Evolutionary conservation across 148 eudicot species (phyloP).

Genomic region (Arbutus unedo): DNA sequence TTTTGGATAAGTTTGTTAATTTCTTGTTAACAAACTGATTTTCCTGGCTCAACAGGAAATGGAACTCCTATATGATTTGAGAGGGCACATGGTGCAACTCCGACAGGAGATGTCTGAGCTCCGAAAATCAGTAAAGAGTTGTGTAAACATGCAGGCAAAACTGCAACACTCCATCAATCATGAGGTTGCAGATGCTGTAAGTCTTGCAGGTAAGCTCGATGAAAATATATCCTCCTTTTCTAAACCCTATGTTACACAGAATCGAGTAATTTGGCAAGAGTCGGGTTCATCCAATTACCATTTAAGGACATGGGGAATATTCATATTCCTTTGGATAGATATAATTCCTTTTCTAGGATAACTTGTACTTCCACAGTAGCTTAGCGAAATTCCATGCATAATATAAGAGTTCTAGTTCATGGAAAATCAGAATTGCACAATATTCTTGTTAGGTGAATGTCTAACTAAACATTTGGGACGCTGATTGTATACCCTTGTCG

Average conservation of each 20-base stretch:
- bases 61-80: conserved; percentile 65
- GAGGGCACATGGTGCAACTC: conserved; percentile 62
- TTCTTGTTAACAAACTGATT: background rate
- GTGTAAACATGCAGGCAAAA: conserved; percentile 59
- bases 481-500: background rate
- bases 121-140: conserved; percentile 50
- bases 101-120: conserved; percentile 64
- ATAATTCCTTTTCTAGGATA: background rate
- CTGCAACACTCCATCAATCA: conserved; percentile 36
- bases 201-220: conserved; percentile 33
- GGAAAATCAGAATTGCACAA: background rate
- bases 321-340: background rate
- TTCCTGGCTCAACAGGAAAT: conserved; percentile 46
- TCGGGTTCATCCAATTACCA: background rate
- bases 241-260: background rate
- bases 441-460: background rate
- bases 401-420: background rate
- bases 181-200: conserved; percentile 31
- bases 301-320: background rate
- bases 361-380: background rate
- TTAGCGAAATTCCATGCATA: background rate
- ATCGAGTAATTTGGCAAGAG: background rate
- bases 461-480: background rate
- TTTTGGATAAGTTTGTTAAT: background rate
- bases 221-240: background rate